Evolutionary conservation across 208 protist species (phyloP).

Genomic region (Crithidia expoeki): DNA sequence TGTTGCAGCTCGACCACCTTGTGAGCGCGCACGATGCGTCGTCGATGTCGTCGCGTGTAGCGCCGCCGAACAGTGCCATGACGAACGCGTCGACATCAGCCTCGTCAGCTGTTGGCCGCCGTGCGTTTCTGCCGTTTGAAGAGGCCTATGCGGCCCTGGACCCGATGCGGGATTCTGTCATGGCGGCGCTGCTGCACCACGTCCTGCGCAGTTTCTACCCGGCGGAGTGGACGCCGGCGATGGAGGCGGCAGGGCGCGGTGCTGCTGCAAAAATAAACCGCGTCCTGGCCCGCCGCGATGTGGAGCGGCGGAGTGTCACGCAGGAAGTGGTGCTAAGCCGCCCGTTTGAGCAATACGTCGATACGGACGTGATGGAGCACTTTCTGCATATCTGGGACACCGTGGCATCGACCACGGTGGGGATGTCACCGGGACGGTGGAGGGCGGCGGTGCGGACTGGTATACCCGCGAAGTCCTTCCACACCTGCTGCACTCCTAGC

Average conservation of each 20-base stretch:
- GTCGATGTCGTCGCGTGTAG: background rate
- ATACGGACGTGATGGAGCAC: slow-evolving; percentile 46
- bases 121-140: slow-evolving; percentile 49
- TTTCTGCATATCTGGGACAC: slow-evolving; percentile 40
- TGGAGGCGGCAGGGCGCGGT: slow-evolving; percentile 6
- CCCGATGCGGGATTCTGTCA: slow-evolving; percentile 75
- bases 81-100: background rate
- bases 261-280: slow-evolving; percentile 26
- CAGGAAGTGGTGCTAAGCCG: slow-evolving; percentile 61
- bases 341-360: slow-evolving; percentile 66
- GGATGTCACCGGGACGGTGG: slow-evolving; percentile 16
- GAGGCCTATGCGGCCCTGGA: slow-evolving; percentile 60
- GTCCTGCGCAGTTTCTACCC: slow-evolving; percentile 64
- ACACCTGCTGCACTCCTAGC: slow-evolving; percentile 31
- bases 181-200: slow-evolving; percentile 60
- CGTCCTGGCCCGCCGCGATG: slow-evolving; percentile 46
- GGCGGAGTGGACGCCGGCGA: slow-evolving; percentile 43
- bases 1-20: slow-evolving; percentile 10
- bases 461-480: slow-evolving; percentile 44
- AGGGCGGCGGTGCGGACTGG: slow-evolving; percentile 29
- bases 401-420: slow-evolving; percentile 1
- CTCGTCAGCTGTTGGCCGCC: background rate
- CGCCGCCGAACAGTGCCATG: background rate
- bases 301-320: slow-evolving; percentile 51
- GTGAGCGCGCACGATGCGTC: slow-evolving; percentile 3